Base-by-base conservation (phyloP, 208 protist genomes). In the Wallacemonas sp. region DNA sequence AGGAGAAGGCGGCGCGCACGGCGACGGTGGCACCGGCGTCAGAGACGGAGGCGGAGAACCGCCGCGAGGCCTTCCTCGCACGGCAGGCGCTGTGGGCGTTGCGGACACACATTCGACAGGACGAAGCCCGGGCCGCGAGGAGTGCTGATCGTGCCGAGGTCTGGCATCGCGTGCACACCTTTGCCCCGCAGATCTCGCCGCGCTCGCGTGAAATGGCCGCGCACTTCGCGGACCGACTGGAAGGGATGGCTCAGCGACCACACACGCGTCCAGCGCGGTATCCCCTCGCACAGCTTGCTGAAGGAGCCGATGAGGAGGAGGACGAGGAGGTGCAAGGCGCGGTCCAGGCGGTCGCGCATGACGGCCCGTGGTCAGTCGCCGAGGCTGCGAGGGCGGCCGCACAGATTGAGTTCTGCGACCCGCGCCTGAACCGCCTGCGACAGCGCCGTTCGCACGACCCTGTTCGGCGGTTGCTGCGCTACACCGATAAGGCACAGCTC, bases 1-100 rank as follows among this genome's bases (percentile, higher is more conserved):
- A n/a, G n/a, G n/a, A n/a, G n/a, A n/a, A n/a, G n/a, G n/a, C n/a
- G n/a, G n/a, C n/a, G n/a, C n/a, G n/a, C n/a, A n/a, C n/a, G n/a
- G n/a, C n/a, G n/a, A n/a, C n/a, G n/a, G n/a, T n/a, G n/a, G n/a
- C n/a, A n/a, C n/a, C n/a, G n/a, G n/a, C n/a, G n/a, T n/a, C n/a
- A n/a, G n/a, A n/a, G n/a, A n/a, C n/a, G n/a, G n/a, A n/a, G n/a
- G n/a, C n/a, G n/a, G n/a, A n/a, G n/a, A n/a, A n/a, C n/a, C n/a
- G n/a, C n/a, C n/a, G n/a, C n/a, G n/a, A n/a, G 5, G 18, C 32
- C 3, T 59, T 59, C 20, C 32, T 59, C 4, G 38, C 52, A 22
- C 52, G 52, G 4, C 52, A 59, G 20, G 52, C 52, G 5, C 52
- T 59, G n/a, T 59, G 29, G 29, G 26, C 52, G 14, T 29, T 22